These are phyloP conservation scores for Xylariaceae sp. DNA, from an alignment of 2,329 filamentous ascomycete genomes.

Conservation along the genomic window DNA sequence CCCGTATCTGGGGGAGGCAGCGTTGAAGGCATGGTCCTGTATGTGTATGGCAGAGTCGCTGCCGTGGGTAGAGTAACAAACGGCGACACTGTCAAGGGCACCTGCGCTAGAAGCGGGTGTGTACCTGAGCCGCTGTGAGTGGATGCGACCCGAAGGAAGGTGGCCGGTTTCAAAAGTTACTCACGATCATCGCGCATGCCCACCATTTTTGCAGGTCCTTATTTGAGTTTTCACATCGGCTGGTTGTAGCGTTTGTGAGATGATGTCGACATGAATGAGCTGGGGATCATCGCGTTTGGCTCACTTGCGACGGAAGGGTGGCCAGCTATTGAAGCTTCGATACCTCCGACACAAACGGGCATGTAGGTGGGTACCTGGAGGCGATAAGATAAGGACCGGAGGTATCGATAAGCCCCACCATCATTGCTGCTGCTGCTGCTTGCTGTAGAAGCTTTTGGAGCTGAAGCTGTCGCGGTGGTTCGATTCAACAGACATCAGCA, in stretches of 20 bases:
- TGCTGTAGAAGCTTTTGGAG: neutral
- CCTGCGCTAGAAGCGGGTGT: conserved; percentile 85
- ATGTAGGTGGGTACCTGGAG: no score
- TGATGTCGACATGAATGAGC: no score
- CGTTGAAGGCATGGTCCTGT: conserved; percentile 83
- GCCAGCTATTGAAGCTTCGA: no score
- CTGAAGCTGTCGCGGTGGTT: no score
- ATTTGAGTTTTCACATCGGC: no score
- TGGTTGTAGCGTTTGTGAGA: no score
- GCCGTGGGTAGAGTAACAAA: conserved; percentile 88
- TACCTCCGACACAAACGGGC: neutral
- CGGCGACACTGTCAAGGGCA: conserved; percentile 89
- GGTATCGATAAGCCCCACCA: conserved; percentile 18
- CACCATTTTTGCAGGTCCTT: conserved; percentile 7
- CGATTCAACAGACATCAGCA: no score
- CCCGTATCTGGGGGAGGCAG: conserved; percentile 69
- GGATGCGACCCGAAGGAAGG: no score
- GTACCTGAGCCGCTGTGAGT: conserved; percentile 47
- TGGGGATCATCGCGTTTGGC: no score
- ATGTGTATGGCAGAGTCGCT: conserved; percentile 91
- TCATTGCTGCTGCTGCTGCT: neutral
- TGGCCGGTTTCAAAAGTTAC: neutral
- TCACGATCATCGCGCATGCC: conserved; percentile 37
- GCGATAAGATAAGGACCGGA: neutral
- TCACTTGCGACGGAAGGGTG: no score